A percentile compares a stretch with the other conserved stretches of the same genome.
phyloP scores from a whole-genome alignment of 1,284 basidiomycete genomes.

The Thelephora terrestris region DNA sequence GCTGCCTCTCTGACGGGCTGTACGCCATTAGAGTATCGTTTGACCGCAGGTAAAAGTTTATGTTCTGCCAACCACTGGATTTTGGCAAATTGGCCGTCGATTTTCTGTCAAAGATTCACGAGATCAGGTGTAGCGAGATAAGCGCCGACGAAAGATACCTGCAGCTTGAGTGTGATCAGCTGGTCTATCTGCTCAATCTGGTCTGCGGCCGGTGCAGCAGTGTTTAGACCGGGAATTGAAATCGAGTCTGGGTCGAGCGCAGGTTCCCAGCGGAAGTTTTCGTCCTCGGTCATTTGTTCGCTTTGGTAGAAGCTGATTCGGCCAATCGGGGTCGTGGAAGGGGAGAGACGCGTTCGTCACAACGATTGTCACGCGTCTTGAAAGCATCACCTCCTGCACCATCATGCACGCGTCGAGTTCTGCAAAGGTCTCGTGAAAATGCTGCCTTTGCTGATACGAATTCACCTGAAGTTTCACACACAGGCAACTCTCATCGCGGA shows the following conservation, averaged over 20 bases:
- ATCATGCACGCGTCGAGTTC: conserved; percentile 17
- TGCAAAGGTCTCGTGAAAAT: conserved; percentile 9
- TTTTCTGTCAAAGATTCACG: conserved; percentile 47
- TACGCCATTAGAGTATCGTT: conserved; percentile 78
- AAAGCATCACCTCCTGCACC: background rate
- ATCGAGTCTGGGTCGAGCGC: conserved; percentile 53
- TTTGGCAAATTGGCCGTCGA: conserved; percentile 88
- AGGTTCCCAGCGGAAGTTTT: conserved; percentile 50
- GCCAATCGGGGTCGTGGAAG: background rate
- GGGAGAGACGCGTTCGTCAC: background rate
- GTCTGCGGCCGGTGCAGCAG: conserved; percentile 62
- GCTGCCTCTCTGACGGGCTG: conserved; percentile 85
- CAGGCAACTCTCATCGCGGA: conserved; percentile 41
- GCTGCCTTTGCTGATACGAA: background rate
- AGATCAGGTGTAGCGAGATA: background rate
- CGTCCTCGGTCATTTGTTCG: background rate
- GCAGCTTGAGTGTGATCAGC: conserved; percentile 81
- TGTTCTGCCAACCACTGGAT: conserved; percentile 83
- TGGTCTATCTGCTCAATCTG: conserved; percentile 95
- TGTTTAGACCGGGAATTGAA: conserved; percentile 66
- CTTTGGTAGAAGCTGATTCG: background rate
- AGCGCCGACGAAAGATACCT: conserved; percentile 33
- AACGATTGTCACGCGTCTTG: background rate
- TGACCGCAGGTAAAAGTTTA: conserved; percentile 78
- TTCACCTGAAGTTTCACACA: conserved; percentile 25